Evolutionary conservation across 106 monocot genomes (phyloP), one percentile per base, ranked within the genome.

Genomic region (Dendrobium catenatum): DNA sequence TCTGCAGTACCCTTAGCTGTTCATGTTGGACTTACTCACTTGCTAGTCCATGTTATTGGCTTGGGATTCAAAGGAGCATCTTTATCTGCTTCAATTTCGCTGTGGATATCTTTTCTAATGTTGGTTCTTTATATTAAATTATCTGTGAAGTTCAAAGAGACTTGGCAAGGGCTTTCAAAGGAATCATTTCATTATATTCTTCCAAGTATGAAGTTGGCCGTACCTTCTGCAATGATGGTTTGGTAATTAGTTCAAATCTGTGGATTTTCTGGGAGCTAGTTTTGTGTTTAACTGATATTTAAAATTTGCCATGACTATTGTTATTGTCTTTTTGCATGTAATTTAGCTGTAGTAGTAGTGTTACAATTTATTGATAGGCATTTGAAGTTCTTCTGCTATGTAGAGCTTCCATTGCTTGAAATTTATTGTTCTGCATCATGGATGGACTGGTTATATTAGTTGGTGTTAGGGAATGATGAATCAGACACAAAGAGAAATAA

Each of bases 211-310:
- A 93, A 81, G 80, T 54, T 96, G 46, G 95, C 95, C 10, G 11
- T 86, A 41, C 91, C 95, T 31, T 93, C 95, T 13, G 93, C 93
- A 16, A 41, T 96, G 17, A 96, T 96, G 95, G 89, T 96, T 55
- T 93, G 93, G 93, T 96, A 76, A 86, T 88, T 81, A 18, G 17
- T 76, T 56, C 13, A 56, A 56, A 72, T 66, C 7, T 22, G 0
- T 68, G 0, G 0, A 1, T 68, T 46, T 76, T 0, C 19, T 3
- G 56, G 3, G 56, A 56, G 56, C 4, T 19, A 56, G 56, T 18
- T 19, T 56, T 56, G 19, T 56, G 15, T 19, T 56, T 18, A 56
- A 56, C 15, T 17, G 19, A 56, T 56, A 8, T 56, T 18, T 16
- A 56, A 56, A 56, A 11, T 56, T 56, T 19, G 0, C 19, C 9